phyloP scores from a whole-genome alignment of 2,329 filamentous ascomycete genomes.

The Claviceps lovelessii region DNA sequence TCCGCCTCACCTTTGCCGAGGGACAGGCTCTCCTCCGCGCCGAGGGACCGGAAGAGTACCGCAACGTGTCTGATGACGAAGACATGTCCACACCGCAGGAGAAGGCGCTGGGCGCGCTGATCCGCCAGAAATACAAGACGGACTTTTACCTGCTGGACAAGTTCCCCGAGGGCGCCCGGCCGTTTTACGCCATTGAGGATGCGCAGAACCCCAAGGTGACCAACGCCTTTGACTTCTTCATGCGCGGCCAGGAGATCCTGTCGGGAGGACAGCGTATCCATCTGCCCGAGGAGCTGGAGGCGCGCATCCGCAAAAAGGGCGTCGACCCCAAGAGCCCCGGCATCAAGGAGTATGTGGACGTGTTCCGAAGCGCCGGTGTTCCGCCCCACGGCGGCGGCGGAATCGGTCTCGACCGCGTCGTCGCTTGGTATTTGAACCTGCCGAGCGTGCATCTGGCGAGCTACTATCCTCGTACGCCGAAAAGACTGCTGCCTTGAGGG shows the following conservation, averaged over 20 bases:
- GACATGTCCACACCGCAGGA: constrained; percentile 72
- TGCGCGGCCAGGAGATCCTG: constrained; percentile 84
- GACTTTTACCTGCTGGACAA: constrained; percentile 98
- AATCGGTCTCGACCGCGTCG: constrained; percentile 78
- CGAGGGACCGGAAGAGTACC: constrained; percentile 52
- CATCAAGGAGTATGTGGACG: constrained; percentile 84
- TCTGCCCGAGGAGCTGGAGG: constrained; percentile 58
- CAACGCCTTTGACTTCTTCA: constrained; percentile 69
- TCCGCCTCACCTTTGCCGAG: constrained; percentile 64
- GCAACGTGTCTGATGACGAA: constrained; percentile 59
- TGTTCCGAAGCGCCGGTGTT: constrained; percentile 66
- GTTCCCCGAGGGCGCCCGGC: constrained; percentile 53
- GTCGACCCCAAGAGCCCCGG: constrained; percentile 59
- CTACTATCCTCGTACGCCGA: constrained; percentile 46
- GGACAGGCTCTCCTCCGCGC: constrained; percentile 64
- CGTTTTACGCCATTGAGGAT: constrained; percentile 55
- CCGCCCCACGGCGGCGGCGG: constrained; percentile 86
- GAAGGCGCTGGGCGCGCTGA: constrained; percentile 74
- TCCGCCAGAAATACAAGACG: constrained; percentile 78
- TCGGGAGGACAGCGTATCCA: constrained; percentile 89
- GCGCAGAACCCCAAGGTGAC: constrained; percentile 27
- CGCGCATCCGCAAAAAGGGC: constrained; percentile 63
- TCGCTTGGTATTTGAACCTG: constrained; percentile 48
- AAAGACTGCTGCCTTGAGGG: constrained; percentile 36
- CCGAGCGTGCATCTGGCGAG: constrained; percentile 44